These are phyloP conservation scores for Beauveria sp. DNA, from an alignment of 2,329 filamentous ascomycete species.

Conservation along the genomic window DNA sequence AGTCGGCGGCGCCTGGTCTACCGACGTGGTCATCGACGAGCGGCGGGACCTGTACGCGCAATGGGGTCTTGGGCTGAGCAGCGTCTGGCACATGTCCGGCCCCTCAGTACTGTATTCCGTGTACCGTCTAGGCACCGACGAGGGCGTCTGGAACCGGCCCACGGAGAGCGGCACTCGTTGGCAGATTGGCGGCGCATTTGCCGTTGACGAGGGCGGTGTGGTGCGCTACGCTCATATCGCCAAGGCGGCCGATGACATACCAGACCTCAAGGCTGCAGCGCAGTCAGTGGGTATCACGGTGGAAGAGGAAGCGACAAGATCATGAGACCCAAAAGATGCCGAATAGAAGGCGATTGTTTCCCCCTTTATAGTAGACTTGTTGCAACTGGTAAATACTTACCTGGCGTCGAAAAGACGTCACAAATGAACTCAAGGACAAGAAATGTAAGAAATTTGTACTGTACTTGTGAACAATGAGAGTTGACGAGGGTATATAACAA, in stretches of 20 bases:
- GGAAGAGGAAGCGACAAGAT: not conserved
- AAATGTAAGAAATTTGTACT: not conserved
- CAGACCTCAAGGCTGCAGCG: slow-evolving; percentile 23
- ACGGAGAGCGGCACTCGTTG: slow-evolving; percentile 60
- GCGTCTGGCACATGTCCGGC: slow-evolving; percentile 54
- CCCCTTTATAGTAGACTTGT: too few relatives aligned
- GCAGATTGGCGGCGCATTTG: slow-evolving; percentile 62
- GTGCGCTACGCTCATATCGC: slow-evolving; percentile 25
- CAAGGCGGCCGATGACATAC: slow-evolving; percentile 24
- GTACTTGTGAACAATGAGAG: not conserved
- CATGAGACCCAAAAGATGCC: not conserved
- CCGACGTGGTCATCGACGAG: slow-evolving; percentile 53
- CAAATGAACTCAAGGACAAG: not conserved
- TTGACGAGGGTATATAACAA: not conserved
- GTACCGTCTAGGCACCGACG: slow-evolving; percentile 49
- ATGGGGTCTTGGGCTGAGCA: slow-evolving; percentile 58
- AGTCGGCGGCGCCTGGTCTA: slow-evolving; percentile 48
- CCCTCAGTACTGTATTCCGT: slow-evolving; percentile 49
- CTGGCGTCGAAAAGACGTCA: too few relatives aligned
- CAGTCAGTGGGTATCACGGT: slow-evolving; percentile 18
- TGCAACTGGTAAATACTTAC: too few relatives aligned
- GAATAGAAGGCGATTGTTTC: too few relatives aligned
- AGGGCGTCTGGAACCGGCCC: slow-evolving; percentile 58
- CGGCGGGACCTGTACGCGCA: slow-evolving; percentile 52
- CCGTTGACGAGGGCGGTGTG: slow-evolving; percentile 27